Evolutionary conservation across 164 flowering plant species (phyloP).

Genomic region (Stephania yunnanensis): DNA sequence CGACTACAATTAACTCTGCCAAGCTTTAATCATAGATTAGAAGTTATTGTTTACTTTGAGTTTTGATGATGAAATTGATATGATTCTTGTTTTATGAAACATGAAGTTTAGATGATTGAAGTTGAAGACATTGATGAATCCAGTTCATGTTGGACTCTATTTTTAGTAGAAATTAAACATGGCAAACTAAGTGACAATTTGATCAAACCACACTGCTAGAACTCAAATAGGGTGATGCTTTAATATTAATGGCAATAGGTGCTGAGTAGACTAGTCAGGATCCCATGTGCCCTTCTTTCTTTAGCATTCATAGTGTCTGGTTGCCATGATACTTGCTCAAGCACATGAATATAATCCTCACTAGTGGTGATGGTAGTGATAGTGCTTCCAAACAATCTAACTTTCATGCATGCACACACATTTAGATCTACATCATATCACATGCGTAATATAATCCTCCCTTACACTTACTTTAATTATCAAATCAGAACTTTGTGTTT

Average conservation of each 20-base stretch:
- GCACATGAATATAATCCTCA: conserved; percentile 9
- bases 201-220: background rate
- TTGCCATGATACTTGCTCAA: background rate
- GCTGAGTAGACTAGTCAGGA: conserved; percentile 13
- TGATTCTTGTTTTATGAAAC: too few species aligned
- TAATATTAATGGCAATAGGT: conserved; percentile 1
- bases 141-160: background rate
- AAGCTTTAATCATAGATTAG: background rate
- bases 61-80: too few species aligned
- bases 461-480: background rate
- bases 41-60: background rate
- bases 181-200: background rate
- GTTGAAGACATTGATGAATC: background rate
- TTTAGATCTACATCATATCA: background rate
- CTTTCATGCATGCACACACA: background rate
- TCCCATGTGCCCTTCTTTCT: conserved; percentile 18
- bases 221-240: background rate
- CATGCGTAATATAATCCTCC: background rate
- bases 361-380: conserved; percentile 13
- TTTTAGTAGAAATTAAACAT: background rate
- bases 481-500: background rate
- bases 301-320: background rate
- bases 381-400: background rate
- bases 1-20: background rate
- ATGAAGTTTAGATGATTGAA: background rate